Evolutionary conservation across 352 stramenopile genomes (phyloP), one percentile per base, ranked within the genome.

Genomic region (Stephanocyclus meneghinianus): DNA sequence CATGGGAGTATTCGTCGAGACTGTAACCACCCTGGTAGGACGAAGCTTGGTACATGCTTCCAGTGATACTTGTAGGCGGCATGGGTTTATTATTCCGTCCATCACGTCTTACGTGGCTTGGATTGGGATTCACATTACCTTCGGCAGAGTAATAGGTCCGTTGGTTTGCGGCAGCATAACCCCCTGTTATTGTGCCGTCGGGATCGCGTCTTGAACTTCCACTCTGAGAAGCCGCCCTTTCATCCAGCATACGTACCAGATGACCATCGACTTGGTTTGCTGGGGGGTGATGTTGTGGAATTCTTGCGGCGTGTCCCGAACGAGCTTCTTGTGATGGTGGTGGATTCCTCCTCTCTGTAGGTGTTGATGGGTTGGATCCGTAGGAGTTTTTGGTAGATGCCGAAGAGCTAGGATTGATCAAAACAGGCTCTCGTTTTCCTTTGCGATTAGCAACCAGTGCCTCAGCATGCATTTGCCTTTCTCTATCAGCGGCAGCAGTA

Each of bases 241-340:
- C 74, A 65, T 85, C 78, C 9, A 85, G 78, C 45, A 85, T 71
- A 21, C 73, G 53, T 10, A 81, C 68, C 56, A 85, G 69, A 68
- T 76, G 72, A 56, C 78, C 78, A 47, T 77, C 66, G n/a, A 57
- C 21, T 48, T 40, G 57, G n/a, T 53, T 64, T 37, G 63, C 64
- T 29, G 35, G 57, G 5, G 68, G 76, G 42, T 44, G 66, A 2
- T 64, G 61, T 10, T 64, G 29, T 40, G 37, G 9, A 40, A 57
- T 48, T 67, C 59, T 68, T 67, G 61, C 6, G 18, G 26, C 50
- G 30, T 16, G 42, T 15, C 7, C 21, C 40, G 61, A 51, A 50
- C 47, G 26, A 47, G 66, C 40, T n/a, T 65, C 56, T 62, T 64
- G 26, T 40, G 62, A 65, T 44, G 60, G 32, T 13, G 21, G n/a